Conservation (phyloP, 768 basidiomycete species). For the Strobilomyces confusus region DNA sequence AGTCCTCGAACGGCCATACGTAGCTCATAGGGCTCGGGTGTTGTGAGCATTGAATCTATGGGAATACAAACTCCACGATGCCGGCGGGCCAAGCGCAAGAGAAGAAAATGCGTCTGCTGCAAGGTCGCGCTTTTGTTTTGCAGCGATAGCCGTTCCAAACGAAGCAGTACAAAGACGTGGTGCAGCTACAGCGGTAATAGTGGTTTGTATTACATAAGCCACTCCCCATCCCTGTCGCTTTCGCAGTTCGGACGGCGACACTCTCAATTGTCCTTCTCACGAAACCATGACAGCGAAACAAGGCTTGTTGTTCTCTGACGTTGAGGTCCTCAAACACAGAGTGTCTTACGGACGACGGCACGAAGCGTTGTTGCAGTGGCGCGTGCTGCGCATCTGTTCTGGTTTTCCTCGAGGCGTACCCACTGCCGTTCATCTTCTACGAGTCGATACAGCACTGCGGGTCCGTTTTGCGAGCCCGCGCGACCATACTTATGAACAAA, state of each 20-base stretch:
- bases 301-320: slow-evolving; percentile 1
- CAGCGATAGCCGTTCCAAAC: neutral
- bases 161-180: neutral
- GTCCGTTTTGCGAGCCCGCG: neutral
- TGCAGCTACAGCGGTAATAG: neutral
- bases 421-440: neutral
- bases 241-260: neutral
- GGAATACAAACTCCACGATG: no score
- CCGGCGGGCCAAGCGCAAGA: neutral
- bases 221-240: neutral
- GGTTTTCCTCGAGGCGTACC: neutral
- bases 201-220: slow-evolving; percentile 23
- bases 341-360: neutral
- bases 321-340: neutral
- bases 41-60: neutral
- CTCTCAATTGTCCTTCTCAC: slow-evolving; percentile 1
- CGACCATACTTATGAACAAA: slow-evolving; percentile 12
- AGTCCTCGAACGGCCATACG: neutral
- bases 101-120: neutral
- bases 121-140: neutral
- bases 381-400: neutral
- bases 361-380: neutral
- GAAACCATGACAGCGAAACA: neutral
- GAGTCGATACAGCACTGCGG: neutral
- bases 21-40: neutral